Evolutionary conservation across 1,284 basidiomycete genomes (phyloP).

Genomic region (Ganoderma meredithae): DNA sequence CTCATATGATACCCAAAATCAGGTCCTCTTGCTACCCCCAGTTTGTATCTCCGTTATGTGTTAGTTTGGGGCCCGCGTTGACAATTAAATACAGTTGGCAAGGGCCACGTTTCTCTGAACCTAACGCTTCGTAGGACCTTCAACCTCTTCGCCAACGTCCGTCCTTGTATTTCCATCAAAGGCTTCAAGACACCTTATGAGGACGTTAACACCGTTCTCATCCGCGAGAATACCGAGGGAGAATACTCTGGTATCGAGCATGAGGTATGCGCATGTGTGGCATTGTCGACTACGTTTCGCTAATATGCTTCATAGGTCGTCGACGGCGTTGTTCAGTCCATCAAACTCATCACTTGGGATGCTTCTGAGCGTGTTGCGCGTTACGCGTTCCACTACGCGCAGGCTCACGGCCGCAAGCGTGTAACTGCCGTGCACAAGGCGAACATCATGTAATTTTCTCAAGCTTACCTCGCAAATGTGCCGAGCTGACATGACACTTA

Average conservation of each 20-base stretch:
- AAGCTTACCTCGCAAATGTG: not conserved
- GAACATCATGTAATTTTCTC: conserved; percentile 87
- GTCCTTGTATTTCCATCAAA: conserved; percentile 95
- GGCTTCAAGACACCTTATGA: conserved; percentile 99
- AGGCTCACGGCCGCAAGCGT: conserved; percentile 85
- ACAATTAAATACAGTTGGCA: conserved; percentile 76
- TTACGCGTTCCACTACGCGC: conserved; percentile 98
- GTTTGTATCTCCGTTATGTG: conserved; percentile 66
- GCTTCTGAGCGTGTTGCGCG: conserved; percentile 98
- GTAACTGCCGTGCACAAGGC: conserved; percentile 99
- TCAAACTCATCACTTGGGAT: conserved; percentile 99
- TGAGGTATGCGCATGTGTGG: conserved; percentile 61
- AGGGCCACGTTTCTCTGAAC: conserved; percentile 99
- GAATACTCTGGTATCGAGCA: conserved; percentile 99
- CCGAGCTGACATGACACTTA: conserved; percentile 13
- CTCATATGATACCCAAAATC: conserved; percentile 6
- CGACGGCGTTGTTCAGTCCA: conserved; percentile 98
- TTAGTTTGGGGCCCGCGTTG: conserved; percentile 7
- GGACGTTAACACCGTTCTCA: conserved; percentile 97
- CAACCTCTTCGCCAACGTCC: conserved; percentile 98
- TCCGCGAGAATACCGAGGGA: conserved; percentile 99
- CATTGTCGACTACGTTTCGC: not conserved
- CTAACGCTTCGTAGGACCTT: conserved; percentile 97
- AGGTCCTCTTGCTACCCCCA: conserved; percentile 95
- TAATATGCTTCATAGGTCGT: conserved; percentile 66